Conservation (phyloP, 345 rosid genomes). For the Ceriops decandra region DNA sequence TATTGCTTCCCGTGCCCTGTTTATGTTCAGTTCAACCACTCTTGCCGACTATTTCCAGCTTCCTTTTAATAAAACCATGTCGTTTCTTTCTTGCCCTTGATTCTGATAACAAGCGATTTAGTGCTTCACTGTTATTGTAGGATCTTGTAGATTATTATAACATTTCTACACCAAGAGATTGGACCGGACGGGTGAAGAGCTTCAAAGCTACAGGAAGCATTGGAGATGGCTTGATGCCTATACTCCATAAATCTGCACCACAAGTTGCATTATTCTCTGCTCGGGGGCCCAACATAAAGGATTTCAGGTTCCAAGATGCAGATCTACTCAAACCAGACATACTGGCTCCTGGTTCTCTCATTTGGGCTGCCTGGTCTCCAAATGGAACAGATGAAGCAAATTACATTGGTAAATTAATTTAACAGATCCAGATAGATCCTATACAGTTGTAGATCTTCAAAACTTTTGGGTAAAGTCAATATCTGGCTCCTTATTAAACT, state of each 20-base stretch:
- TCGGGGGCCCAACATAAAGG: slow-evolving; percentile 92
- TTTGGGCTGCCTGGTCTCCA: slow-evolving; percentile 99
- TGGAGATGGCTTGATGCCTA: slow-evolving; percentile 89
- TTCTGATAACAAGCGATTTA: slow-evolving; percentile 12
- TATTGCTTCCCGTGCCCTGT: neutral
- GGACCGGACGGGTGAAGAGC: slow-evolving; percentile 89
- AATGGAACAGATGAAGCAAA: slow-evolving; percentile 98
- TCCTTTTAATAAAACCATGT: neutral
- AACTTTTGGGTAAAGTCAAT: neutral
- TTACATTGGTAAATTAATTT: slow-evolving; percentile 54
- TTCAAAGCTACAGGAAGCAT: slow-evolving; percentile 88
- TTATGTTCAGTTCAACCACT: neutral
- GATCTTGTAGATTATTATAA: slow-evolving; percentile 95
- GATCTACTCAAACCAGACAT: slow-evolving; percentile 99
- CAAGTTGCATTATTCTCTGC: slow-evolving; percentile 95
- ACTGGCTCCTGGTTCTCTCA: slow-evolving; percentile 92
- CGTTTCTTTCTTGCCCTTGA: slow-evolving; percentile 3
- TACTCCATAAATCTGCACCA: slow-evolving; percentile 97
- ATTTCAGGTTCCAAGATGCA: slow-evolving; percentile 91
- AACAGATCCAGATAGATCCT: neutral
- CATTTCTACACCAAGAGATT: slow-evolving; percentile 82
- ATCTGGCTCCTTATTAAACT: slow-evolving; percentile 1
- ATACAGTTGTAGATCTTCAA: neutral
- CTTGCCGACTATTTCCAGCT: neutral
- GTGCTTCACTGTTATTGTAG: slow-evolving; percentile 32